A percentile compares a stretch with the other conserved stretches of the same genome.
Conservation (phyloP, 2,329 filamentous ascomycete genomes). For the Byssothecium circinans region DNA sequence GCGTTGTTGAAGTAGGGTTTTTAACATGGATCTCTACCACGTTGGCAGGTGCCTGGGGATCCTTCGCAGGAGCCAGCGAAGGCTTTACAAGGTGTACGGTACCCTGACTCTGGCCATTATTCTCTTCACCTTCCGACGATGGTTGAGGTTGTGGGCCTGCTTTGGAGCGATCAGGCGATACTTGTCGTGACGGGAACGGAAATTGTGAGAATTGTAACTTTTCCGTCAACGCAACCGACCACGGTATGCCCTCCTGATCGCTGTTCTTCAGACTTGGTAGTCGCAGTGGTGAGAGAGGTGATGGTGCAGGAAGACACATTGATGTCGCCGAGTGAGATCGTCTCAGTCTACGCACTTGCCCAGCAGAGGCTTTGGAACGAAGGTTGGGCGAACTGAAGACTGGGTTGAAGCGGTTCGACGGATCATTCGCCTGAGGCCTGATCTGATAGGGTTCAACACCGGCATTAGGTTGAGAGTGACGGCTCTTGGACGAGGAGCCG, state of each 20-base stretch:
- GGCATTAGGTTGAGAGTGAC: constrained; percentile 4
- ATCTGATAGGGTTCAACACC: constrained; percentile 27
- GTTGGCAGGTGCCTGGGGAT: constrained; percentile 2
- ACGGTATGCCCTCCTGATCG: constrained; percentile 26
- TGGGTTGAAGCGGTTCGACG: constrained; percentile 23
- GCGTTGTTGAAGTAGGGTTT: constrained; percentile 19
- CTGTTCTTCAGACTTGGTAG: constrained; percentile 31
- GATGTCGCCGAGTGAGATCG: constrained; percentile 37
- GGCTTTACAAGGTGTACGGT: neutral
- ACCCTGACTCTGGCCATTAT: neutral
- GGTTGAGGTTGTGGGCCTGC: neutral
- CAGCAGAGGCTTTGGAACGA: constrained; percentile 13
- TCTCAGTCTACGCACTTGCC: constrained; percentile 24
- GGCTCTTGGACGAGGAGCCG: constrained; percentile 23
- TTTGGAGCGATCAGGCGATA: constrained; percentile 15
- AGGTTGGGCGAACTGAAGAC: constrained; percentile 38
- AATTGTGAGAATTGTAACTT: constrained; percentile 36
- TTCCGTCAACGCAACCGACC: constrained; percentile 31
- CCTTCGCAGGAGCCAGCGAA: neutral
- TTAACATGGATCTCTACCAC: constrained; percentile 23
- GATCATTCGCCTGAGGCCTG: constrained; percentile 14
- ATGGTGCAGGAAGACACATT: constrained; percentile 24
- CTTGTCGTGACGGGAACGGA: constrained; percentile 18
- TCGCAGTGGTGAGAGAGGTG: constrained; percentile 25
- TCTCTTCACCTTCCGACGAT: neutral